phyloP scores from a whole-genome alignment of 768 basidiomycete species.

The Psilocybe cyanescens region DNA sequence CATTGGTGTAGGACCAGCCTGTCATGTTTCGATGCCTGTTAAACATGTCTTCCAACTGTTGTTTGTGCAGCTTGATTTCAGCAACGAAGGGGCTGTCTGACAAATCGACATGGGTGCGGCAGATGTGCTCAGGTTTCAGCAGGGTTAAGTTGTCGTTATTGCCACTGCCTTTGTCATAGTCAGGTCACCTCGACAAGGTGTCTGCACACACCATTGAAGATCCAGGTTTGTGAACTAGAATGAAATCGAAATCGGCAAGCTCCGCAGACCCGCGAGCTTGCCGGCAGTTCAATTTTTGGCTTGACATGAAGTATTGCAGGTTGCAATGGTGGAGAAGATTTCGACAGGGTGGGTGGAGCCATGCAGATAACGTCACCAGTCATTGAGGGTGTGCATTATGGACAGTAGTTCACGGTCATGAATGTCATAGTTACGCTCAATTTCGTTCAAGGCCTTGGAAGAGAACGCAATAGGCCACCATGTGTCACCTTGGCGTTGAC shows the following conservation, averaged over 20 bases:
- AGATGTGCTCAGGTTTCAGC: slow-evolving; percentile 13
- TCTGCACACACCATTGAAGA: too few relatives aligned
- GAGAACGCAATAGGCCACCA: slow-evolving; percentile 43
- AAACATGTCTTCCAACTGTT: not conserved
- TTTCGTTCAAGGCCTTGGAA: slow-evolving; percentile 30
- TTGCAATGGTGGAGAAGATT: too few relatives aligned
- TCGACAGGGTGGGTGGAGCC: too few relatives aligned
- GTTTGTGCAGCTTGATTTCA: slow-evolving; percentile 2
- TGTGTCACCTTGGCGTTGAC: slow-evolving; percentile 28
- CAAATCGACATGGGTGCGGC: not conserved
- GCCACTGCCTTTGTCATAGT: slow-evolving; percentile 19
- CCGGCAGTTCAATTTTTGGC: too few relatives aligned
- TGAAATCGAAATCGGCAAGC: slow-evolving; percentile 38
- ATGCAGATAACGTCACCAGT: slow-evolving; percentile 33
- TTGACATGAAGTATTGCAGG: too few relatives aligned
- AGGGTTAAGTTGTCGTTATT: slow-evolving; percentile 23
- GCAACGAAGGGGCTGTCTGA: not conserved
- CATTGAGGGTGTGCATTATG: slow-evolving; percentile 42
- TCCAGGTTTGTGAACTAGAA: slow-evolving; percentile 33
- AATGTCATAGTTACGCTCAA: slow-evolving; percentile 26
- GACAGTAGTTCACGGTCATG: slow-evolving; percentile 53
- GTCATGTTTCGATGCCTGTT: not conserved
- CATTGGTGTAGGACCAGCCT: slow-evolving; percentile 12
- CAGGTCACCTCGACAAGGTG: too few relatives aligned
- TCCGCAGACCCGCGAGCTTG: slow-evolving; percentile 35